A percentile compares a stretch with the other conserved stretches of the same genome.
These are phyloP conservation scores for Fusarium redolens DNA, from an alignment of 2,329 filamentous ascomycete species.

Conservation along the genomic window DNA sequence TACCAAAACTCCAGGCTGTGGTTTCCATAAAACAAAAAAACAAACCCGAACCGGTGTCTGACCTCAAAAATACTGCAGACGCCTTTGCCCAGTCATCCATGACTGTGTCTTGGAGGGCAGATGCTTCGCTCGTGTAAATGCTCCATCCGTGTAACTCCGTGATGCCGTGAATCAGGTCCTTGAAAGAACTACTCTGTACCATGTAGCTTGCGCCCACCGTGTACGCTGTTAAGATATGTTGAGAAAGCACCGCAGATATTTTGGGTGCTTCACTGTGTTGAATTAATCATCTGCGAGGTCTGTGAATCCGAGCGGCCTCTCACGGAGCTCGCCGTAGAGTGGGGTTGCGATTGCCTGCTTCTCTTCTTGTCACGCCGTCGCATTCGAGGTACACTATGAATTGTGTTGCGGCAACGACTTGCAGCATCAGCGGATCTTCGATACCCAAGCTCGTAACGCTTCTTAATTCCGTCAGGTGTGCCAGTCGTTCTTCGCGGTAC, in stretches of 20 bases:
- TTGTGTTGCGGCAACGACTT: slow-evolving; percentile 38
- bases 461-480: slow-evolving; percentile 28
- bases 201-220: slow-evolving; percentile 19
- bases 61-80: slow-evolving; percentile 9
- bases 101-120: slow-evolving; percentile 17
- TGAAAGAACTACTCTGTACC: slow-evolving; percentile 1
- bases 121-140: slow-evolving; percentile 40
- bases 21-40: neutral
- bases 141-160: slow-evolving; percentile 35
- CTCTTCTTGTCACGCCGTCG: slow-evolving; percentile 43
- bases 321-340: slow-evolving; percentile 10
- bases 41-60: slow-evolving; percentile 2
- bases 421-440: slow-evolving; percentile 42
- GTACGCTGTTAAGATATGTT: neutral
- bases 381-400: slow-evolving; percentile 42
- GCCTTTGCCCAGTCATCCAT: slow-evolving; percentile 18
- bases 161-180: slow-evolving; percentile 12
- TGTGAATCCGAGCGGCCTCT: neutral
- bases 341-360: slow-evolving; percentile 11
- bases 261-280: slow-evolving; percentile 2
- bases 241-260: neutral
- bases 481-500: slow-evolving; percentile 9
- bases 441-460: slow-evolving; percentile 40
- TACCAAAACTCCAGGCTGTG: slow-evolving; percentile 23
- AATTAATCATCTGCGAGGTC: slow-evolving; percentile 4